Base-by-base conservation (phyloP, 192 early-diverging fungal species). In the Phycomyces blakesleeanus region DNA sequence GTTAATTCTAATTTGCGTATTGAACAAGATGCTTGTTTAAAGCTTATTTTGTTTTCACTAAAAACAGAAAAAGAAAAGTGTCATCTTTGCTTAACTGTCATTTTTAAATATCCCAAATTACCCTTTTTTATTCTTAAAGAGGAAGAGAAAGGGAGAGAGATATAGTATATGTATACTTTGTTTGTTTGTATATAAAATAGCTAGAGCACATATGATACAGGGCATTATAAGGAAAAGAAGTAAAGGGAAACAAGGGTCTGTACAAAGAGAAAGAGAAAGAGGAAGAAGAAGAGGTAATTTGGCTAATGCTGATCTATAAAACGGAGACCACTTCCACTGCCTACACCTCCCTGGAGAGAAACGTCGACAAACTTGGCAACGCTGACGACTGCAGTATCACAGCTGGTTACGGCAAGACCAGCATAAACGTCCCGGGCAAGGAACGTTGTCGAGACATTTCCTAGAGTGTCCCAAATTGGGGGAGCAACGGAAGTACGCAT, bases 391-490 rank as follows among this genome's bases (percentile, higher is more conserved):
- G 68, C 51, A 15, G 40, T 40, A 26, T 70, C 68, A 49, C 68
- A 70, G 25, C 68, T 70, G 18, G 68, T 70, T 4, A 70, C 68
- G 10, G 62, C 61, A 2, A 70, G 27, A n/a, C 68, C 68, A 4
- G 59, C 57, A 55, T 64, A 70, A 37, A 59, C 29, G 34, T 70
- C 68, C 15, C 57, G 49, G 9, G 68, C 62, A 55, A 70, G 14
- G n/a, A 70, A 47, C 24, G 55, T 29, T 1, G 39, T n/a, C 2
- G 42, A 27, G 2, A 57, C 26, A 5, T 34, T 39, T 2, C 54
- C 44, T 10, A 66, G 51, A 14, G 56, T n/a, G 2, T 66, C 64
- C 64, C 64, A 66, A 15, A 39, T 50, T 15, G 38, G 16, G 0
- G 56, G 22, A 21, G 40, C 41, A 52, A 14, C 44, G 10, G 26